Conservation (phyloP, 139 green algal genomes). For the Deuterostichococcus epilithicus region DNA sequence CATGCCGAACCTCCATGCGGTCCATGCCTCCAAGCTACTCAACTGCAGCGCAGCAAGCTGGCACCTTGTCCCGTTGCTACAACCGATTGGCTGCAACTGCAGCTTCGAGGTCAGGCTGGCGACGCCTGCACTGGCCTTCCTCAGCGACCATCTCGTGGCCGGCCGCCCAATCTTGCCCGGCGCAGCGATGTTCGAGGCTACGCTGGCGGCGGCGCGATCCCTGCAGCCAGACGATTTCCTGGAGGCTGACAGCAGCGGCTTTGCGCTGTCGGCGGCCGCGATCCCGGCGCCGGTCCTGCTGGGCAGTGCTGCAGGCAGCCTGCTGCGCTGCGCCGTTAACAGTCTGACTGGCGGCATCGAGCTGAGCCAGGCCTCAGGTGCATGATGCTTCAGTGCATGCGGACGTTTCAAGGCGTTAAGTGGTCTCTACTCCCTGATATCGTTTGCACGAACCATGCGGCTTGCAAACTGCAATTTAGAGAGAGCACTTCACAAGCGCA, state of each 20-base stretch:
- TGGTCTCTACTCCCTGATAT: too few relatives aligned
- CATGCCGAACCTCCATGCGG: too few relatives aligned
- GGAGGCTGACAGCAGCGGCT: neutral
- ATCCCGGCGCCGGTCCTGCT: slow-evolving; percentile 43
- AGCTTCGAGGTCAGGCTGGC: neutral
- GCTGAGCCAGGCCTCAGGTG: neutral
- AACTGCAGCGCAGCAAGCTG: neutral
- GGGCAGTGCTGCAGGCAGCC: neutral
- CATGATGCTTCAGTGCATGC: neutral
- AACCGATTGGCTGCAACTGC: too few relatives aligned
- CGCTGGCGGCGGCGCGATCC: slow-evolving; percentile 13
- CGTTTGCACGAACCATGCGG: too few relatives aligned
- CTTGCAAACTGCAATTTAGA: too few relatives aligned
- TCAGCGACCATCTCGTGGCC: slow-evolving; percentile 42
- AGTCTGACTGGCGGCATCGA: neutral
- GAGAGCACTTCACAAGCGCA: too few relatives aligned
- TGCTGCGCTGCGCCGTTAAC: slow-evolving; percentile 14
- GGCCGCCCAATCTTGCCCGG: slow-evolving; percentile 61
- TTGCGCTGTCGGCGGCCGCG: slow-evolving; percentile 16
- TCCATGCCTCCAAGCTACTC: neutral
- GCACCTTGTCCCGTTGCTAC: too few relatives aligned
- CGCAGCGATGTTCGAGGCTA: slow-evolving; percentile 58
- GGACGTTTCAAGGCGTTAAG: too few relatives aligned
- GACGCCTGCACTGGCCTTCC: neutral
- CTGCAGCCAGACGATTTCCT: slow-evolving; percentile 5